Evolutionary conservation across 768 basidiomycete genomes (phyloP).

Genomic region (Butyriboletus loyo): DNA sequence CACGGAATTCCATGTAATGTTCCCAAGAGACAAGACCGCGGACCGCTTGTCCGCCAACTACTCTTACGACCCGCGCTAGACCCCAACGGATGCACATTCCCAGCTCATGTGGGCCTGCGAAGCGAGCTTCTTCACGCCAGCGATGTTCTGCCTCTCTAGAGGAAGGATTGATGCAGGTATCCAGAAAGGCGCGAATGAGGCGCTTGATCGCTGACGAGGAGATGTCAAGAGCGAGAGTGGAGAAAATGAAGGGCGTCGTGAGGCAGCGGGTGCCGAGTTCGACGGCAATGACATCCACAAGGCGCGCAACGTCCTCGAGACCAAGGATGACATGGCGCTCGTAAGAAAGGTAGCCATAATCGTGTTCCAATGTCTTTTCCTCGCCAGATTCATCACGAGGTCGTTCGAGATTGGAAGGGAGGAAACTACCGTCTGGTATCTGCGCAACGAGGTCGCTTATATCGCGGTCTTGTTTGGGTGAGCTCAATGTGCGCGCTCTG

Average conservation of each 20-base stretch:
- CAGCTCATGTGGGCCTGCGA: constrained; percentile 84
- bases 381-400: constrained; percentile 39
- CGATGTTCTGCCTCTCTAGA: constrained; percentile 44
- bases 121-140: constrained; percentile 79
- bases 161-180: constrained; percentile 44
- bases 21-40: constrained; percentile 87
- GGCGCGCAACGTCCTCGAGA: constrained; percentile 66
- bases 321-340: constrained; percentile 73
- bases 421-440: constrained; percentile 50
- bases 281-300: constrained; percentile 66
- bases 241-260: constrained; percentile 90
- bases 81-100: constrained; percentile 95
- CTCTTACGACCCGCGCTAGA: constrained; percentile 71
- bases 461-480: constrained; percentile 35
- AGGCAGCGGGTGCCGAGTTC: constrained; percentile 74
- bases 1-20: constrained; percentile 76
- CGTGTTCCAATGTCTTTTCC: constrained; percentile 40
- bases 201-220: constrained; percentile 69
- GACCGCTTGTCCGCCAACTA: constrained; percentile 66
- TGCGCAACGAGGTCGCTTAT: constrained; percentile 36
- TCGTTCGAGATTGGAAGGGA: constrained; percentile 49
- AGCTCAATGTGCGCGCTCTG: constrained; percentile 42
- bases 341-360: constrained; percentile 74
- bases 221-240: constrained; percentile 82
- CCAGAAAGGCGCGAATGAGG: constrained; percentile 80